Base-by-base conservation (phyloP, 2,329 filamentous ascomycete genomes). In the Fusarium pseudocircinatum region DNA sequence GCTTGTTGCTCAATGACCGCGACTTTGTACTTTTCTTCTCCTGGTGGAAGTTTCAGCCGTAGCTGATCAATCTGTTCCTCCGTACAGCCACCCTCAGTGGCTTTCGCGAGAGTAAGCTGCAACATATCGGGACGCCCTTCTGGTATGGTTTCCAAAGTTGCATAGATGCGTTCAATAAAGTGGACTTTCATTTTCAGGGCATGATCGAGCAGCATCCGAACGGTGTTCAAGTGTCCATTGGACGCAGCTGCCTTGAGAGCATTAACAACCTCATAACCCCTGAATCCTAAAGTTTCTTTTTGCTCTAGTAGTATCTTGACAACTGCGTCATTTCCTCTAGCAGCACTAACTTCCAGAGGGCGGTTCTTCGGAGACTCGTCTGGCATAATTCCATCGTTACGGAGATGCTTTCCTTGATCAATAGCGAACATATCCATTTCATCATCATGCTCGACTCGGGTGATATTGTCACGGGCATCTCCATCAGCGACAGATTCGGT, bases 401-500 rank as follows among this genome's bases (percentile, higher is more conserved):
- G 15, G 14, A 10, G 24, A 36, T 12, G 5, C 4, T 7, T 12
- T 4, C 10, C 11, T 16, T 22, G 18, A 8, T 26, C 28, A 9
- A 30, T 13, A 16, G 6, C 22, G 26, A 18, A 1, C 2, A 53
- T 11, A 1, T 34, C 11, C 5, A 34, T 24, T 16, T 11, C 11
- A 9, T 42, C 46, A n/a, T 36, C 36, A 11, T 7, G 7, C 28
- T 60, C 58, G 1, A 60, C 11, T 36, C 10, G n/a, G 6, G 36
- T 60, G 11, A 15, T 28, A 3, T 32, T 15, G 22, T 30, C 43
- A 36, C 7, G 7, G 14, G n/a, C 4, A 26, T 46, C 22, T 24
- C 9, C 10, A 4, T 14, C 22, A 24, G 18, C 6, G 3, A 7
- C n/a, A 34, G 18, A 2, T 26, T 46, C 30, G 14, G 20, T 0